A percentile compares a stretch with the other conserved stretches of the same genome.
These are phyloP conservation scores for Brettanomyces naardenensis DNA, from an alignment of 805 yeast genomes.

Conservation along the genomic window DNA sequence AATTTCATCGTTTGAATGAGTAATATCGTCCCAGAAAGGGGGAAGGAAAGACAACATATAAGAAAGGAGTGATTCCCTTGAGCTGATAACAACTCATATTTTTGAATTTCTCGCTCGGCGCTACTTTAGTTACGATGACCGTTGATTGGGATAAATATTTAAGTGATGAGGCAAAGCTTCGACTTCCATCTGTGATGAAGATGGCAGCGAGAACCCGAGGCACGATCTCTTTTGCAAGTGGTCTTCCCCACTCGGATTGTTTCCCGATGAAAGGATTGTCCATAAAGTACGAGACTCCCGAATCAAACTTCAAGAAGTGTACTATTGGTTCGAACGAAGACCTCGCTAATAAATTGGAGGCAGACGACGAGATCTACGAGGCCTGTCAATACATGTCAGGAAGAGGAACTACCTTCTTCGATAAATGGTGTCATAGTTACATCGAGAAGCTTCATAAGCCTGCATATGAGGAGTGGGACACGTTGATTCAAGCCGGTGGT, in stretches of 20 bases:
- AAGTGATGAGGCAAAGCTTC: constrained; percentile 20
- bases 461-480: constrained; percentile 58
- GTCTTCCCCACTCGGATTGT: constrained; percentile 44
- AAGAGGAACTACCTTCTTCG: constrained; percentile 38
- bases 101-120: no score
- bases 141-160: constrained; percentile 20
- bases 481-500: constrained; percentile 69
- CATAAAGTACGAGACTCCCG: constrained; percentile 28
- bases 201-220: constrained; percentile 18
- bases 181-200: constrained; percentile 24
- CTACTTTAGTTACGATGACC: constrained; percentile 12
- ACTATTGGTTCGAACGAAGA: constrained; percentile 25
- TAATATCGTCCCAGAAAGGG: no score
- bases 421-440: constrained; percentile 34
- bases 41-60: no score
- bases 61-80: no score
- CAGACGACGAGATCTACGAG: constrained; percentile 30
- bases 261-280: constrained; percentile 36
- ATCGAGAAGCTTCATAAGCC: constrained; percentile 34
- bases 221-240: constrained; percentile 47
- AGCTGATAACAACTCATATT: no score
- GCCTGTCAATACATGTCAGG: constrained; percentile 45
- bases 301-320: constrained; percentile 35
- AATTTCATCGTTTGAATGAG: no score
- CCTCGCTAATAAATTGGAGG: constrained; percentile 4